phyloP scores from a whole-genome alignment of 768 basidiomycete genomes.

The Lentinula sp. region DNA sequence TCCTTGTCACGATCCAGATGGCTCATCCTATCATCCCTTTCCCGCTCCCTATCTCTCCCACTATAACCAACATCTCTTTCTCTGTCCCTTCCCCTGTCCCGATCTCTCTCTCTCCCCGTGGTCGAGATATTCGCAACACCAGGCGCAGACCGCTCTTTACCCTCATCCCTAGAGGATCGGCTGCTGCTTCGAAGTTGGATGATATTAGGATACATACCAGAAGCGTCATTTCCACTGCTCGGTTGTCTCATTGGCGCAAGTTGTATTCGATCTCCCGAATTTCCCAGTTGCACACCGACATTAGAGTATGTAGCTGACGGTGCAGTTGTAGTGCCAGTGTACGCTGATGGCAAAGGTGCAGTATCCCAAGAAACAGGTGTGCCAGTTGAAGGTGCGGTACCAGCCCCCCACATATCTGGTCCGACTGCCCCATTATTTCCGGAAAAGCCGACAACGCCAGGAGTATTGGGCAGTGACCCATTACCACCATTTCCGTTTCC shows the following conservation, averaged over 20 bases:
- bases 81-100: background rate
- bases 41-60: background rate
- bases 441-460: background rate
- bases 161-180: background rate
- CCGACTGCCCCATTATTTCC: background rate
- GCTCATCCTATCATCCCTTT: background rate
- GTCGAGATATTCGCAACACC: background rate
- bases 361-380: background rate
- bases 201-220: background rate
- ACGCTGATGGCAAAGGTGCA: background rate
- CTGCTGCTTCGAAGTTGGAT: slow-evolving; percentile 5
- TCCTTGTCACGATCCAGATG: background rate
- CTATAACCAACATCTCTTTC: background rate
- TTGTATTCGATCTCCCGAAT: slow-evolving; percentile 23
- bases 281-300: background rate
- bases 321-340: background rate
- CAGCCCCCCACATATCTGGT: background rate
- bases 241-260: slow-evolving; percentile 22
- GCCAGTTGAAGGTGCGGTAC: background rate
- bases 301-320: background rate
- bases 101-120: background rate
- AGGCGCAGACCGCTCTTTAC: background rate
- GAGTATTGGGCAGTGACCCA: background rate
- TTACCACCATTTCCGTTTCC: background rate
- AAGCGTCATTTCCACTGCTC: background rate